Evolutionary conservation across 2,329 filamentous ascomycete species (phyloP), one percentile per base, ranked within the genome.

Genomic region (Beauveria sp.): DNA sequence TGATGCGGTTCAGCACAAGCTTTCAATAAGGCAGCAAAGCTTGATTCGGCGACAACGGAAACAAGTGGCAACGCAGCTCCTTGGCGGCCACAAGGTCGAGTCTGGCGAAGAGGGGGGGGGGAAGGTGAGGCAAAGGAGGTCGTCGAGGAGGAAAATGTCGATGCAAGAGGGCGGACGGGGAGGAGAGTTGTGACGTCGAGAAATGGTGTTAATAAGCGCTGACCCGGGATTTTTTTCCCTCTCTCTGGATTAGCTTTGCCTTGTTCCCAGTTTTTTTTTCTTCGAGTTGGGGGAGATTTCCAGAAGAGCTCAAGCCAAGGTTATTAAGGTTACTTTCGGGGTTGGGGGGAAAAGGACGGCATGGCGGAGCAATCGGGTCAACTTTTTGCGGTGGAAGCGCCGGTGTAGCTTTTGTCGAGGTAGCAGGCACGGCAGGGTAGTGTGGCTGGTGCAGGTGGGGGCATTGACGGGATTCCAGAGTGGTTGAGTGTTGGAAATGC

Each of bases 361-460:
- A 46, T 40, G 10, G 49, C 58, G 58, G 58, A 60, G 58, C 26
- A 53, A 43, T 46, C 34, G 58, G 58, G 24, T 24, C 9, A 42
- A 60, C 58, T 60, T 60, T 60, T 53, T 48, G 49, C 40, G 28
- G 58, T 46, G 38, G 40, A 51, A 43, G 43, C 42, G 26, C 54
- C 43, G 53, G 54, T 45, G 26, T 26, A 45, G 14, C n/a, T 12
- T 43, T 56, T 45, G 45, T 38, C 49, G 28, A 52, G 49, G 52
- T 42, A 16, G 55, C 55, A 24, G 22, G 22, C 22, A 24, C 22
- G 22, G 22, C 22, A 58, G 28, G 18, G 43, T 20, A 34, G 20
- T 50, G 56, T 59, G 48, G 56, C 48, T 59, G 24, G 45, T 51
- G 34, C 31, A 8, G 56, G 22, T 9, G 31, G 45, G 45, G 45